These are phyloP conservation scores for Garcia nutans DNA, from an alignment of 345 rosid species.

Conservation along the genomic window DNA sequence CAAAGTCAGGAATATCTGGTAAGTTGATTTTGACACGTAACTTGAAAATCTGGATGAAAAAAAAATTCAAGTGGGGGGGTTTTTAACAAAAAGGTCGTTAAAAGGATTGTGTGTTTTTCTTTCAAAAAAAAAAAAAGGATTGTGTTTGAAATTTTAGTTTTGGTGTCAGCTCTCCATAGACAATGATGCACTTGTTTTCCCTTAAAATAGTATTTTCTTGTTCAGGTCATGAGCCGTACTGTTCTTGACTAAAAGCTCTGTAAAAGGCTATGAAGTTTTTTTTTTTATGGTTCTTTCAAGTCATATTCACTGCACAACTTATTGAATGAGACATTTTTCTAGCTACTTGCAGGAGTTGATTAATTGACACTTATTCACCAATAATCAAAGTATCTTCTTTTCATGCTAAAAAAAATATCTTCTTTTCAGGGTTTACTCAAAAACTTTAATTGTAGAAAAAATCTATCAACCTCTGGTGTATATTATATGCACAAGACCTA, in stretches of 20 bases:
- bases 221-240: background rate
- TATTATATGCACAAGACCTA: too few relatives aligned
- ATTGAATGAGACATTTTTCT: background rate
- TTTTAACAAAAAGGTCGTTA: too few relatives aligned
- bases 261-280: too few relatives aligned
- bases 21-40: background rate
- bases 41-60: background rate
- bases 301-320: background rate
- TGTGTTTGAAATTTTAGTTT: constrained; percentile 7
- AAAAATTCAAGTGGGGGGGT: background rate
- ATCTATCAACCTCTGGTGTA: too few relatives aligned
- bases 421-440: background rate
- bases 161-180: background rate
- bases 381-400: background rate
- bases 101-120: background rate
- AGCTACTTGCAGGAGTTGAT: background rate
- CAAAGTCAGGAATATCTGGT: background rate
- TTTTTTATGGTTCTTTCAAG: background rate
- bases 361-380: background rate
- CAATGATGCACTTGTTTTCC: constrained; percentile 1
- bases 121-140: too few relatives aligned
- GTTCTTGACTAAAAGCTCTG: background rate
- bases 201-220: background rate
- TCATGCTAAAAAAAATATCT: background rate
- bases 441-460: background rate